Percentiles rank a stretch among this genome's conserved stretches.
phyloP scores from a whole-genome alignment of 2,329 filamentous ascomycete genomes.

The Parastagonospora avenae region DNA sequence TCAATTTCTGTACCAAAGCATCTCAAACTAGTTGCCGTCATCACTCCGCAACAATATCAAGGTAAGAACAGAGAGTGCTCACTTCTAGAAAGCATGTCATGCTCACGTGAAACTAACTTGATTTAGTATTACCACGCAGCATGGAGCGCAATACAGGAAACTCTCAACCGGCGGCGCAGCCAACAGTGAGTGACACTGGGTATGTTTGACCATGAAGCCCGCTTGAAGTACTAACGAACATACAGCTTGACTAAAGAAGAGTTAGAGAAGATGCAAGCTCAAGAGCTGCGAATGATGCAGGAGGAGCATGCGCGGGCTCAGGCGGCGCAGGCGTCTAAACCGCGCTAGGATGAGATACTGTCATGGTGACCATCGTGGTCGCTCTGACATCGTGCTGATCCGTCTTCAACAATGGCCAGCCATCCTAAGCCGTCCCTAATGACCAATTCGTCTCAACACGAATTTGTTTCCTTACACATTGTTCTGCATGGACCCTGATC shows the following conservation, averaged over 20 bases:
- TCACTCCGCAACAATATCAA: background rate
- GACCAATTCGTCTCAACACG: background rate
- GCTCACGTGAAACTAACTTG: background rate
- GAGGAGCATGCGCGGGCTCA: background rate
- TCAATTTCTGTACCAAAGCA: background rate
- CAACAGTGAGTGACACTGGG: background rate
- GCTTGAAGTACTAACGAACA: slow-evolving; percentile 1
- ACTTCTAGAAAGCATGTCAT: background rate
- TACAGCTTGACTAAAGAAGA: background rate
- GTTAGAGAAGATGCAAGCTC: background rate
- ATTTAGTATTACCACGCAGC: background rate
- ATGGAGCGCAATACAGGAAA: slow-evolving; percentile 1
- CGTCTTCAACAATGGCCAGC: background rate
- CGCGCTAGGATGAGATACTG: background rate
- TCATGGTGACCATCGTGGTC: too few species aligned
- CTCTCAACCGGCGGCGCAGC: background rate
- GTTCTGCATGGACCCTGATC: too few species aligned
- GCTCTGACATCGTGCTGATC: slow-evolving; percentile 1
- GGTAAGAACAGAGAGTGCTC: background rate
- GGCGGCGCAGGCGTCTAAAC: background rate
- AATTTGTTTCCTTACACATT: background rate
- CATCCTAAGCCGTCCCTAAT: background rate
- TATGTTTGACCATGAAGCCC: background rate
- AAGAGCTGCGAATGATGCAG: background rate
- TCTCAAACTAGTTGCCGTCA: background rate